A percentile compares a stretch with the other conserved stretches of the same genome.
phyloP scores from a whole-genome alignment of 2,329 filamentous ascomycete species.

The Cryphonectria japonica region DNA sequence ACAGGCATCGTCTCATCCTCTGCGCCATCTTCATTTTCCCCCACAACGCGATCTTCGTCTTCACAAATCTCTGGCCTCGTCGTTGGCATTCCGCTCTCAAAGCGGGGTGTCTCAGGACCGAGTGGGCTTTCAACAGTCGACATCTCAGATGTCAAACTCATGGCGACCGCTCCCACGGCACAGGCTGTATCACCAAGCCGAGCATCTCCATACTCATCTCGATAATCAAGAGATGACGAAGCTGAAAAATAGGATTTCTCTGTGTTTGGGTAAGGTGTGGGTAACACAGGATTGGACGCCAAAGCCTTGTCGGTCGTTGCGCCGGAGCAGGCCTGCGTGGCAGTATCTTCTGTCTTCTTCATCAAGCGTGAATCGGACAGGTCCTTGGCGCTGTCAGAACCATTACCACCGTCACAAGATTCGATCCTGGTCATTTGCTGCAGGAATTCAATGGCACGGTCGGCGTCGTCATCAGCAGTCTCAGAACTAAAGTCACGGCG shows the following conservation, averaged over 20 bases:
- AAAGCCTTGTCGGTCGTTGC: neutral
- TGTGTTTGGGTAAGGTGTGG: neutral
- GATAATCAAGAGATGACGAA: neutral
- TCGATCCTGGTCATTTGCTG: slow-evolving; percentile 16
- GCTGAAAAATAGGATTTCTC: neutral
- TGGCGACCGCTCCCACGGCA: neutral
- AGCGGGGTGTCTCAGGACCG: slow-evolving; percentile 3
- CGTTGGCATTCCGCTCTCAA: neutral
- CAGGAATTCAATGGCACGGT: slow-evolving; percentile 19
- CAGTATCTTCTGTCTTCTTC: neutral
- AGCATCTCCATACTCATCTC: neutral
- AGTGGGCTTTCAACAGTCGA: slow-evolving; percentile 12
- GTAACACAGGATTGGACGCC: neutral
- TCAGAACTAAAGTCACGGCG: slow-evolving; percentile 5
- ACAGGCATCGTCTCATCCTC: neutral
- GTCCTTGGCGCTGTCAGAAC: neutral
- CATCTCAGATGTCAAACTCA: neutral
- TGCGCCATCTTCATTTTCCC: neutral
- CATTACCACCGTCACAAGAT: neutral
- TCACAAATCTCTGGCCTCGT: neutral
- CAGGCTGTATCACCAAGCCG: neutral
- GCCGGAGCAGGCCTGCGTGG: neutral
- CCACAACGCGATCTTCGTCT: neutral
- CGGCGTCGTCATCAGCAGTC: slow-evolving; percentile 13
- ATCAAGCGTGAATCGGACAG: neutral